Evolutionary conservation across 2,329 filamentous ascomycete species (phyloP).

Genomic region (Aspergillus neoniger): DNA sequence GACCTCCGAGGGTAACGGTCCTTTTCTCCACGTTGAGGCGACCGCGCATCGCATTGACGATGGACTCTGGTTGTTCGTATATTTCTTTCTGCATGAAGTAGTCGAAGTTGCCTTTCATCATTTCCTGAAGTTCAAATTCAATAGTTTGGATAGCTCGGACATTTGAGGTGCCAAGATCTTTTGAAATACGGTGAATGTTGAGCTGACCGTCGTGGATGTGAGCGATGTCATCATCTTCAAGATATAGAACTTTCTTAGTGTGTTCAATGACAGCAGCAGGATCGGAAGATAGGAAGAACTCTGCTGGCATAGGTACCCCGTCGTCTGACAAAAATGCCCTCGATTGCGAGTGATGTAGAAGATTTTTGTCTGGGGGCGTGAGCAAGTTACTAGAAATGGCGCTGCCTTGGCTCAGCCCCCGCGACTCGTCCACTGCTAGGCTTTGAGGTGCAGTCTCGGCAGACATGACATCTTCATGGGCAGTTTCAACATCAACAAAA

Average conservation of each 20-base stretch:
- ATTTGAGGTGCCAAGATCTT: conserved; percentile 94
- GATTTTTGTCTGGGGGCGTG: conserved; percentile 92
- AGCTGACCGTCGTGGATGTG: conserved; percentile 99
- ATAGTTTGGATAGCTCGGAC: conserved; percentile 98
- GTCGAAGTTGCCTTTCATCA: conserved; percentile 99
- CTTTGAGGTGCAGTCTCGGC: conserved; percentile 96
- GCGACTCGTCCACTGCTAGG: conserved; percentile 86
- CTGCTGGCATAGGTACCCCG: conserved; percentile 93
- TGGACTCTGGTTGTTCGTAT: conserved; percentile 98
- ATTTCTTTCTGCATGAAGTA: conserved; percentile 99
- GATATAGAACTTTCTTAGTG: conserved; percentile 99
- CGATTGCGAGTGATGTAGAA: conserved; percentile 96
- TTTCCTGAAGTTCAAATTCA: conserved; percentile 98
- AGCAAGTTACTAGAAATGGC: conserved; percentile 64
- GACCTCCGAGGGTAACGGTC: conserved; percentile 90
- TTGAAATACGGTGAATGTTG: conserved; percentile 97
- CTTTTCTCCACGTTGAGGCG: conserved; percentile 92
- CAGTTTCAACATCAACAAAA: conserved; percentile 98
- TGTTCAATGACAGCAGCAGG: conserved; percentile 98
- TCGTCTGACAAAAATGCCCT: conserved; percentile 98
- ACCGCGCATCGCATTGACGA: conserved; percentile 99
- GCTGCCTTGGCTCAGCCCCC: too few species aligned
- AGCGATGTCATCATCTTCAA: conserved; percentile 98
- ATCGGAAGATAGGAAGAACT: conserved; percentile 99
- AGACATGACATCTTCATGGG: conserved; percentile 81